Evolutionary conservation across 2,329 filamentous ascomycete genomes (phyloP).

Genomic region (Madurella mycetomatis): DNA sequence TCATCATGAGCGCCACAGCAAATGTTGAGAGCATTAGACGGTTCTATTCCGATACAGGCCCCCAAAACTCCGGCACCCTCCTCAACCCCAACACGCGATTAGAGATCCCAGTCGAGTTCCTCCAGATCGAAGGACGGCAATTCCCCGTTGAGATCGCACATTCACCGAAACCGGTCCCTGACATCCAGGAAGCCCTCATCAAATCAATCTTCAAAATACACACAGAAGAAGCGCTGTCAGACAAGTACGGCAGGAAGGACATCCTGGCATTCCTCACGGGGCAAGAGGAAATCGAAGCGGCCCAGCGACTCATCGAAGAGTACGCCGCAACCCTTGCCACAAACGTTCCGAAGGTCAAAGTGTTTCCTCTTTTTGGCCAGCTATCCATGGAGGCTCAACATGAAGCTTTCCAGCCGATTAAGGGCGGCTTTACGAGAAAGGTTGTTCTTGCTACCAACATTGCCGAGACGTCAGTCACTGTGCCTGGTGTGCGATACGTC

Average conservation of each 20-base stretch:
- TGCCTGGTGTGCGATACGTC: conserved; percentile 86
- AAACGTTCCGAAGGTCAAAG: conserved; percentile 66
- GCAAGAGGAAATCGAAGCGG: conserved; percentile 83
- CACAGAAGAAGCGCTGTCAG: conserved; percentile 80
- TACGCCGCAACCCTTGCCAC: conserved; percentile 68
- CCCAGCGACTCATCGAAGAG: conserved; percentile 77
- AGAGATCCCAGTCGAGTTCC: conserved; percentile 37
- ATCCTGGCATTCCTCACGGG: conserved; percentile 89
- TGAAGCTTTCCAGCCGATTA: conserved; percentile 73
- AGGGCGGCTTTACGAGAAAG: conserved; percentile 71
- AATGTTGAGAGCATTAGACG: conserved; percentile 72
- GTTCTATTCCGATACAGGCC: conserved; percentile 59
- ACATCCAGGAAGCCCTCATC: conserved; percentile 77
- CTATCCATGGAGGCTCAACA: conserved; percentile 84
- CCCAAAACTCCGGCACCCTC: neutral
- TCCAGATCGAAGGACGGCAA: conserved; percentile 78
- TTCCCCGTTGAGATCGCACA: conserved; percentile 79
- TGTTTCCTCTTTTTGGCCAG: conserved; percentile 84
- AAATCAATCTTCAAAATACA: conserved; percentile 85
- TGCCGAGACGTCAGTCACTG: conserved; percentile 96
- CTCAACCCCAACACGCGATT: conserved; percentile 10
- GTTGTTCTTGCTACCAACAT: conserved; percentile 94
- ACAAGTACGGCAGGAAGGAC: conserved; percentile 51
- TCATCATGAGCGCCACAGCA: conserved; percentile 96
- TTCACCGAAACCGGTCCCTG: conserved; percentile 66